phyloP scores from a whole-genome alignment of 1,284 basidiomycete species.

The Naganishia liquefaciens region DNA sequence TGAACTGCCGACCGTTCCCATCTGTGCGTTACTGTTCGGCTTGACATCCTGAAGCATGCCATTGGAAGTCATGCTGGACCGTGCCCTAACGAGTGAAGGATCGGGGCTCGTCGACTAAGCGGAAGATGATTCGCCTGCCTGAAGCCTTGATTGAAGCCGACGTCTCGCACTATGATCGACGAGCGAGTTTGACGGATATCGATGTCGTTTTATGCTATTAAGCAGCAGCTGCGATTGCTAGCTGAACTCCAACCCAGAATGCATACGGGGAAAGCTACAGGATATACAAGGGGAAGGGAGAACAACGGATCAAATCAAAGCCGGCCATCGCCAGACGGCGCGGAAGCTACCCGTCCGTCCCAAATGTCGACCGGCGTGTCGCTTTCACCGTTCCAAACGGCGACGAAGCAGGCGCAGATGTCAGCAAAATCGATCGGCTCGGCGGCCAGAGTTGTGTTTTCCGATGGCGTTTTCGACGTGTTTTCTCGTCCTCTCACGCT shows the following conservation, averaged over 20 bases:
- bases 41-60: not conserved
- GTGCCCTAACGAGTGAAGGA: not conserved
- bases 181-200: not conserved
- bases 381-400: constrained; percentile 12
- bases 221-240: constrained; percentile 1
- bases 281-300: not conserved
- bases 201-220: not conserved
- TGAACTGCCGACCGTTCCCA: not conserved
- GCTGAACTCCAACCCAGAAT: not conserved
- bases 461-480: constrained; percentile 3
- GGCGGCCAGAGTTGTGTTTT: constrained; percentile 4
- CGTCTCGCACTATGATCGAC: not conserved
- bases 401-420: constrained; percentile 5
- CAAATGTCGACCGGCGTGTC: not conserved
- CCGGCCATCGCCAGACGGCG: not conserved
- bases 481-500: constrained; percentile 12
- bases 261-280: not conserved
- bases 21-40: not conserved
- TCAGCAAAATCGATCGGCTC: constrained; percentile 14
- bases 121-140: not conserved
- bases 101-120: not conserved
- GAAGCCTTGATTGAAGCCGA: not conserved
- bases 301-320: not conserved
- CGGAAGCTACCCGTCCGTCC: constrained; percentile 21
- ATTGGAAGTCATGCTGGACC: constrained; percentile 12